Evolutionary conservation across 176 grass and related monocot species (phyloP).

Genomic region (Ensete ventricosum): DNA sequence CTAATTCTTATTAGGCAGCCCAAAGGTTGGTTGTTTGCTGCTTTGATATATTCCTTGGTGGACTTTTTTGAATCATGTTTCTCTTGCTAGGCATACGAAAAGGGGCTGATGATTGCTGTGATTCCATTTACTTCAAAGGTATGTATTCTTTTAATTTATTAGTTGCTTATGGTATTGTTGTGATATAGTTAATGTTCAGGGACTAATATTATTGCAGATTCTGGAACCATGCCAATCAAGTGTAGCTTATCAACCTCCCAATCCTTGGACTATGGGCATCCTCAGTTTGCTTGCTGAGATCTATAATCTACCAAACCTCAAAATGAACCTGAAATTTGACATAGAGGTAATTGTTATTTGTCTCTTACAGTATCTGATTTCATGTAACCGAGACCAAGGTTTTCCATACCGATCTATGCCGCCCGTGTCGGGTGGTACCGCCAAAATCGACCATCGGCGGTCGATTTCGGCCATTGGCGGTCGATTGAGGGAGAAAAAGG

Average conservation of each 20-base stretch:
- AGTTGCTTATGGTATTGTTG: constrained; percentile 1
- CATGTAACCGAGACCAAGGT: not conserved
- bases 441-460: no score
- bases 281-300: constrained; percentile 92
- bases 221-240: constrained; percentile 92
- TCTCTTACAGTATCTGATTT: constrained; percentile 18
- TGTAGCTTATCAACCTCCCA: constrained; percentile 91
- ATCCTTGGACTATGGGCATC: constrained; percentile 99
- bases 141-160: constrained; percentile 17
- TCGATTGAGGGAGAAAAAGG: no score
- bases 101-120: constrained; percentile 92
- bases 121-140: constrained; percentile 98
- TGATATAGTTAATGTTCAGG: constrained; percentile 16
- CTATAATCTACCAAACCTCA: constrained; percentile 91
- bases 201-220: constrained; percentile 46
- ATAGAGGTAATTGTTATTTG: constrained; percentile 59
- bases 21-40: not conserved
- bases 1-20: not conserved
- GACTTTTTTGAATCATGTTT: constrained; percentile 21
- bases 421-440: no score
- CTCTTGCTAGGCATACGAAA: constrained; percentile 77
- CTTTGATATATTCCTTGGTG: not conserved
- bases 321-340: constrained; percentile 99
- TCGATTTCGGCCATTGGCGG: no score
- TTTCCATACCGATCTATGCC: no score